Evolutionary conservation across 2,329 filamentous ascomycete genomes (phyloP).

Genomic region (Zasmidium angulare): DNA sequence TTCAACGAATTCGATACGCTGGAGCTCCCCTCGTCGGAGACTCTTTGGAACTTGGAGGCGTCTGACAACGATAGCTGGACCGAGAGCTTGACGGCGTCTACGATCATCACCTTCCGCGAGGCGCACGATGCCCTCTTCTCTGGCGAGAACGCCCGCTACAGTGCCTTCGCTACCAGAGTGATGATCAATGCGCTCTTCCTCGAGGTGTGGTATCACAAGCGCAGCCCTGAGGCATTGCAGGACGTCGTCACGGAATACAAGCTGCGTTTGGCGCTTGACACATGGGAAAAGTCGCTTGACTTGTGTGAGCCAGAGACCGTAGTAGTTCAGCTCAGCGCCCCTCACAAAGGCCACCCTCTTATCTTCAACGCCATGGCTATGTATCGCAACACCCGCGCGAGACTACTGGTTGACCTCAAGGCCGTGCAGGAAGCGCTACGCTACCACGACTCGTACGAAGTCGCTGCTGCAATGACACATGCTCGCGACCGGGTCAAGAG

Average conservation of each 20-base stretch:
- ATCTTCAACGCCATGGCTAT: slow-evolving; percentile 98
- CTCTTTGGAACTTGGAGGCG: slow-evolving; percentile 84
- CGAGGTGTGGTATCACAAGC: slow-evolving; percentile 98
- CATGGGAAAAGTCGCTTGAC: slow-evolving; percentile 97
- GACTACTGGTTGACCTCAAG: slow-evolving; percentile 93
- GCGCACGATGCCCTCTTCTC: slow-evolving; percentile 96
- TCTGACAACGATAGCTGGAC: slow-evolving; percentile 80
- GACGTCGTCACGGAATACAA: slow-evolving; percentile 99
- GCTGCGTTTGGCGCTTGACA: slow-evolving; percentile 89
- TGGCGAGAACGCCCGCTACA: slow-evolving; percentile 86
- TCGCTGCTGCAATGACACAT: slow-evolving; percentile 93
- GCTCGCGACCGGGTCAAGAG: slow-evolving; percentile 92
- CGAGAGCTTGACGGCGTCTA: slow-evolving; percentile 70
- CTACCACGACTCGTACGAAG: slow-evolving; percentile 96
- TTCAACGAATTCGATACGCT: slow-evolving; percentile 97
- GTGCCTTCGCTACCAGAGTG: slow-evolving; percentile 92
- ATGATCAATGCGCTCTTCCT: slow-evolving; percentile 99
- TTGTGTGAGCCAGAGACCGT: slow-evolving; percentile 89
- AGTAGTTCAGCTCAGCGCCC: slow-evolving; percentile 84
- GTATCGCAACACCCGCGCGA: slow-evolving; percentile 88
- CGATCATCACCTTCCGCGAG: slow-evolving; percentile 82
- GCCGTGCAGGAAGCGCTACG: slow-evolving; percentile 92
- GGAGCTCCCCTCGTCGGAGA: slow-evolving; percentile 88
- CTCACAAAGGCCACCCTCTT: slow-evolving; percentile 91
- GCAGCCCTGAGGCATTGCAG: slow-evolving; percentile 93